Evolutionary conservation across 140 eudicot genomes (phyloP).

Genomic region (Cichorium intybus): DNA sequence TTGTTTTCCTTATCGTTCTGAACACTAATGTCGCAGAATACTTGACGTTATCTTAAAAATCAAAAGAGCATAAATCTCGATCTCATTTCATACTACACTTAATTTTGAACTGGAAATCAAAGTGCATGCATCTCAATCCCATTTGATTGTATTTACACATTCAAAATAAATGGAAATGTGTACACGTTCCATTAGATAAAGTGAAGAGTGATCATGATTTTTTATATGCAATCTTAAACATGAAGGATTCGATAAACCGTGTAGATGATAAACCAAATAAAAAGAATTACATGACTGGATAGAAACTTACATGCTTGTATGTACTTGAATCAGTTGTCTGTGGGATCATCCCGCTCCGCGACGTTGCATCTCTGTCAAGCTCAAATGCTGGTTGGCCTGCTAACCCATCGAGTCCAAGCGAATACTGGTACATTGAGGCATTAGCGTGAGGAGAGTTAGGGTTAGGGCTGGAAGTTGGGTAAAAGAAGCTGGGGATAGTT

Average conservation of each 20-base stretch:
- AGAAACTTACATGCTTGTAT: constrained; percentile 10
- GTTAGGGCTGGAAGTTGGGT: constrained; percentile 1
- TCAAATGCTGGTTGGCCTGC: not conserved
- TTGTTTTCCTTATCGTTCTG: no score
- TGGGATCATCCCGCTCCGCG: not conserved
- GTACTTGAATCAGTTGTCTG: constrained; percentile 11
- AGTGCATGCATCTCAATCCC: not conserved
- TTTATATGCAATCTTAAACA: not conserved
- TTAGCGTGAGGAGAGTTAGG: not conserved
- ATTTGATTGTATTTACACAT: not conserved
- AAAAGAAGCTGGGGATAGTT: constrained; percentile 14
- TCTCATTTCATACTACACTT: no score
- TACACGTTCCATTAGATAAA: not conserved
- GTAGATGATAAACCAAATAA: constrained; percentile 3
- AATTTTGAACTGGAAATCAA: no score
- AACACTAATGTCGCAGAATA: no score
- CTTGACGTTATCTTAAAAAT: no score
- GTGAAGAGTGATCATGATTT: not conserved
- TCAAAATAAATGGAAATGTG: not conserved
- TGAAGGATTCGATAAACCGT: not conserved
- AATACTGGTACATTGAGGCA: not conserved
- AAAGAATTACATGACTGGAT: not conserved
- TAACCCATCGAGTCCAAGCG: not conserved
- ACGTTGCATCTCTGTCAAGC: not conserved
- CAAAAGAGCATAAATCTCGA: no score